These are phyloP conservation scores for Eremochloa ophiuroides DNA, from an alignment of 176 grass and related monocot species.

Conservation along the genomic window DNA sequence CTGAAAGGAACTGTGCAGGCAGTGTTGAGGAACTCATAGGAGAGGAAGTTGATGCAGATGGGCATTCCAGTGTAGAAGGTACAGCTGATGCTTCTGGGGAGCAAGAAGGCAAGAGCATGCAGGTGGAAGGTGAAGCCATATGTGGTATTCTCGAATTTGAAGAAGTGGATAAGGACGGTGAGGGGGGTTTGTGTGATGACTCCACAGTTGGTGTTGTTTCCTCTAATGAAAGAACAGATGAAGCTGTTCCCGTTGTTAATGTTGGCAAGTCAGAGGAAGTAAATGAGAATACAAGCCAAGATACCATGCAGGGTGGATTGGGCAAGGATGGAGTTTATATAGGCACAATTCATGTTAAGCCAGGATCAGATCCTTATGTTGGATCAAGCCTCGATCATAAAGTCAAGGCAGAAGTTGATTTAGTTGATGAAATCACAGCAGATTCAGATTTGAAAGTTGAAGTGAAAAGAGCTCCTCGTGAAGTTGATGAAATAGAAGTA, in stretches of 20 bases:
- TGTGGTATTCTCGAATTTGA: constrained; percentile 16
- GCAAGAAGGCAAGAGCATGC: background rate
- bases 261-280: background rate
- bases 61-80: background rate
- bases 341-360: constrained; percentile 7
- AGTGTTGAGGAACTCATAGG: background rate
- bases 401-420: constrained; percentile 10
- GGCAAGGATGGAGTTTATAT: constrained; percentile 10
- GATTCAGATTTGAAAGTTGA: constrained; percentile 25
- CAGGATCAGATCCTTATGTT: constrained; percentile 14
- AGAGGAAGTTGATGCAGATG: constrained; percentile 11
- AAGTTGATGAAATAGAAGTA: constrained; percentile 8
- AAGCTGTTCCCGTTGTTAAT: background rate
- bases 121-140: background rate
- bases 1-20: background rate
- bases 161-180: background rate
- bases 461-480: background rate
- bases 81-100: background rate
- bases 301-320: constrained; percentile 11
- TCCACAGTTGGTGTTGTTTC: background rate
- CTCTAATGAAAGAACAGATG: background rate
- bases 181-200: background rate
- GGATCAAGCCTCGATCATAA: background rate
- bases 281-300: constrained; percentile 1
- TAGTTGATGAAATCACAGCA: background rate